Evolutionary conservation across 2,329 filamentous ascomycete genomes (phyloP), one percentile per base, ranked within the genome.

Genomic region (Colletotrichum paranaense): DNA sequence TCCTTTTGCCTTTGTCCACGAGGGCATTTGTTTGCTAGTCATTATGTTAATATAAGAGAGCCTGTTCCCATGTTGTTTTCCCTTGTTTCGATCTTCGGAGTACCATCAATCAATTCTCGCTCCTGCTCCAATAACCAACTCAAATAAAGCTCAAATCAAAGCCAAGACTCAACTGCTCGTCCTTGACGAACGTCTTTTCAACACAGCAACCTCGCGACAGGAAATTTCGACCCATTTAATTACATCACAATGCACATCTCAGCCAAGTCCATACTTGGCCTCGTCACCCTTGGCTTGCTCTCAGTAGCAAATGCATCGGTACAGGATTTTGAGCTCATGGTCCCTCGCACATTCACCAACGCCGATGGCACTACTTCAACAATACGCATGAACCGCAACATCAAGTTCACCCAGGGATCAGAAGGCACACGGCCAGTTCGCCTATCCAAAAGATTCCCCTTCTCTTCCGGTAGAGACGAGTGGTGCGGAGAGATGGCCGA

Each of bases 401-500:
- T 68, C 7, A 28, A 38, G 12, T 74, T 67, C 52, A 74, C 68
- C 8, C 62, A 30, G 4, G 68, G 49, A 22, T 38, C 46, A 12
- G 58, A 72, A 14, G 62, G 67, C 6, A 24, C 55, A 14, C 55
- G 71, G 11, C 71, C 71, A 19, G 35, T 46, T 24, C 72, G 68
- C 2, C 38, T 72, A 12, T 38, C 38, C 1, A 72, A 74, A 24
- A 38, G 72, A 5, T 63, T 68, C 38, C 24, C 58, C 26, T 74
- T 74, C 35, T 72, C 62, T 19, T 38, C 72, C 56, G 72, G 74
- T 52, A 64, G 69, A 26, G 66, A 70, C 35, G 73, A 76, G 32
- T 76, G 62, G 67, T 76, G 75, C 67, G 69, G 73, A 30, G 75
- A 75, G 35, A 28, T 60, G 9, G 68, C 68, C 22, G 58, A 72